These are phyloP conservation scores for Citeromyces siamensis DNA, from an alignment of 1,139 yeast species.

Conservation along the genomic window DNA sequence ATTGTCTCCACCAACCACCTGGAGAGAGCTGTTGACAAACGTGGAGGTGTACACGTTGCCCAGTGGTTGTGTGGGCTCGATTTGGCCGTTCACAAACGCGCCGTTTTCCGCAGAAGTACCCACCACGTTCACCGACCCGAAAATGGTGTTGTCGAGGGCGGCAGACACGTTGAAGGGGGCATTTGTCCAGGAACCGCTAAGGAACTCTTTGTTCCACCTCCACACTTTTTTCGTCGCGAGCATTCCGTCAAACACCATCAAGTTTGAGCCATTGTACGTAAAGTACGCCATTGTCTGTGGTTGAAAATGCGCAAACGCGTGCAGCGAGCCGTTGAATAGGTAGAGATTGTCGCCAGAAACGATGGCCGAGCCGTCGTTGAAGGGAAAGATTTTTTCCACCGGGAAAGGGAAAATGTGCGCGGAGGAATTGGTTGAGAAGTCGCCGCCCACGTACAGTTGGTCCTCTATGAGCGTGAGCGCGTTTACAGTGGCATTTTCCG, in stretches of 20 bases:
- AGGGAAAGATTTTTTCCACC: not conserved
- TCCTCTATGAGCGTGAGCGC: constrained; percentile 20
- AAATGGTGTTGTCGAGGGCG: constrained; percentile 21
- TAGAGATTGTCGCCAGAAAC: constrained; percentile 8
- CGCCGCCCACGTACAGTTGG: constrained; percentile 32
- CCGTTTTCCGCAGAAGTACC: constrained; percentile 12
- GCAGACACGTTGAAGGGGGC: constrained; percentile 20
- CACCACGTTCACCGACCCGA: constrained; percentile 19
- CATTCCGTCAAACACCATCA: constrained; percentile 8
- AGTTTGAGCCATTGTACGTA: constrained; percentile 21
- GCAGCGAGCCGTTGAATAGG: constrained; percentile 17
- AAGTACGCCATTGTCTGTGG: constrained; percentile 24
- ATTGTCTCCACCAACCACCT: not conserved
- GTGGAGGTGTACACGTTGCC: not conserved
- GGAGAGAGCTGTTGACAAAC: not conserved
- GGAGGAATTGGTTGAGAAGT: constrained; percentile 28
- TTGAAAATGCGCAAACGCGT: constrained; percentile 20
- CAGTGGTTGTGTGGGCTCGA: not conserved
- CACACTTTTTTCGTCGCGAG: not conserved
- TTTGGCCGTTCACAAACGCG: constrained; percentile 5
- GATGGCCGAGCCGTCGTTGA: constrained; percentile 7
- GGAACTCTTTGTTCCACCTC: constrained; percentile 25
- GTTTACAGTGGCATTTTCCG: constrained; percentile 28
- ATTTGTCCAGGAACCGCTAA: constrained; percentile 19
- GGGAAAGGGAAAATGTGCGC: constrained; percentile 21